Evolutionary conservation across 2,329 filamentous ascomycete species (phyloP).

Genomic region (Aspergillus sp.): DNA sequence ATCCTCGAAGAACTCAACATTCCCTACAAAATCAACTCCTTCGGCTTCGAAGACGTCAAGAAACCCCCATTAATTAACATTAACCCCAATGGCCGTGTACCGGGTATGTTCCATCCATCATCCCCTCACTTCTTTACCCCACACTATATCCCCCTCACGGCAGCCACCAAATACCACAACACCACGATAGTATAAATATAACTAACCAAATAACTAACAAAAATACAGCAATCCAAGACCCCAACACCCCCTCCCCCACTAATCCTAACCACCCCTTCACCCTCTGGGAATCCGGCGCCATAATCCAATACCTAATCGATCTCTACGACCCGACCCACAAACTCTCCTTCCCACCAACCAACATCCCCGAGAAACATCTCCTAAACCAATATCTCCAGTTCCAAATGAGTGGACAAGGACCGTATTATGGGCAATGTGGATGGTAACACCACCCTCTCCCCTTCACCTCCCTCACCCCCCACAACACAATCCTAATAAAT

Average conservation of each 20-base stretch:
- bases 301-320: constrained; percentile 50
- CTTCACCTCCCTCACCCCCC: too few species aligned
- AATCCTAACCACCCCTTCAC: not conserved
- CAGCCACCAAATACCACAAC: not conserved
- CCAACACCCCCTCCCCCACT: not conserved
- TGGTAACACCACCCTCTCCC: too few species aligned
- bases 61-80: not conserved
- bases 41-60: not conserved
- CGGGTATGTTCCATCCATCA: not conserved
- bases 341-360: not conserved
- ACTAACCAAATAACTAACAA: not conserved
- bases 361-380: not conserved
- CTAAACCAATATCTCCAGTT: constrained; percentile 12
- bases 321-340: constrained; percentile 10
- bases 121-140: not conserved
- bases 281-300: constrained; percentile 44
- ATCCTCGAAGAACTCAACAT: not conserved
- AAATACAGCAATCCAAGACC: not conserved
- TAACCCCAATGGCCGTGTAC: not conserved
- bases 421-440: constrained; percentile 11
- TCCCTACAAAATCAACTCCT: not conserved
- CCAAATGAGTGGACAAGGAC: constrained; percentile 12
- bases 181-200: not conserved
- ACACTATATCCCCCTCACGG: not conserved
- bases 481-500: too few species aligned